Evolutionary conservation across 2,329 filamentous ascomycete species (phyloP).

Genomic region (Beauveria sp.): DNA sequence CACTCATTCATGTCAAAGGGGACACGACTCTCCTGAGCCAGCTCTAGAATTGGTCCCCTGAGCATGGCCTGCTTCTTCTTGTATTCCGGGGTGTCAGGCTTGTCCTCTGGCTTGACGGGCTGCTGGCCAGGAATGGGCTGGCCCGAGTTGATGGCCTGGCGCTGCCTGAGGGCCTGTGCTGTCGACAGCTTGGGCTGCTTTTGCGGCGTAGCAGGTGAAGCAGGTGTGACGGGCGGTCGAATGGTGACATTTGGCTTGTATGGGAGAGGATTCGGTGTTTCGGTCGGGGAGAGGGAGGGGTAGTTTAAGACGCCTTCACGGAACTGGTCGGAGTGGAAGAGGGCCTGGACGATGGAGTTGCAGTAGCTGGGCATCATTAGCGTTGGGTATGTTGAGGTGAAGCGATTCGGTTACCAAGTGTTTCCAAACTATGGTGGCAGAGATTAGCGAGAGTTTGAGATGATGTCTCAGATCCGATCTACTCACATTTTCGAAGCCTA

Average conservation of each 20-base stretch:
- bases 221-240: conserved; percentile 46
- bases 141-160: conserved; percentile 46
- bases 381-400: conserved; percentile 11
- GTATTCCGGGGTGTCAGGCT: conserved; percentile 89
- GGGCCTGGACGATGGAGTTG: conserved; percentile 95
- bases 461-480: conserved; percentile 27
- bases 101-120: conserved; percentile 72
- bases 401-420: conserved; percentile 63
- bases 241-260: conserved; percentile 55
- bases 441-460: conserved; percentile 26
- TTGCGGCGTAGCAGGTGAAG: conserved; percentile 30
- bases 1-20: conserved; percentile 91
- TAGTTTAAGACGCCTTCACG: conserved; percentile 92
- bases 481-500: conserved; percentile 89
- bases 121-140: conserved; percentile 47
- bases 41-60: conserved; percentile 76
- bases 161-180: conserved; percentile 49
- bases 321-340: conserved; percentile 93
- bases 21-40: conserved; percentile 70
- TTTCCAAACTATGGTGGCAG: conserved; percentile 70
- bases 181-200: conserved; percentile 44
- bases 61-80: conserved; percentile 95
- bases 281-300: conserved; percentile 62
- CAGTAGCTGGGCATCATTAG: conserved; percentile 63
- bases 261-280: conserved; percentile 55